phyloP scores from a whole-genome alignment of 2,329 filamentous ascomycete genomes.

The Venturia aucupariae region DNA sequence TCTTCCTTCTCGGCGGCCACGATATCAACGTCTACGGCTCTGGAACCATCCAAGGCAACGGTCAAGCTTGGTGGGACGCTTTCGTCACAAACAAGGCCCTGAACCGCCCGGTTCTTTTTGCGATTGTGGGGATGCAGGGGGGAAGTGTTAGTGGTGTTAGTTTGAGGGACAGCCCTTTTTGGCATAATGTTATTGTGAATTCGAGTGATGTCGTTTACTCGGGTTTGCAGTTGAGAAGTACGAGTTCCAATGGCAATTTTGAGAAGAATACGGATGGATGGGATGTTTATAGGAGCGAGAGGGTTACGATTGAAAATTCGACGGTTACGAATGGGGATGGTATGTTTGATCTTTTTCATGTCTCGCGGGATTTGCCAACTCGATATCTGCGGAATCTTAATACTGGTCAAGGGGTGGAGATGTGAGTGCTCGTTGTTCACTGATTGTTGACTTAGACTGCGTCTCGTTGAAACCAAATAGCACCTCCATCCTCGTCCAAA shows the following conservation, averaged over 20 bases:
- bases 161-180: conserved; percentile 51
- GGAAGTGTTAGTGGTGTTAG: conserved; percentile 52
- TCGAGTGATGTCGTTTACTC: conserved; percentile 53
- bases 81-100: conserved; percentile 50
- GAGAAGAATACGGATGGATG: conserved; percentile 10
- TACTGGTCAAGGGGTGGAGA: neutral
- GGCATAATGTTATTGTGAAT: conserved; percentile 59
- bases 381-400: neutral
- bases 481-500: conserved; percentile 55
- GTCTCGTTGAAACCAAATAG: conserved; percentile 65
- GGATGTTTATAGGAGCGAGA: conserved; percentile 40
- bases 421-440: neutral
- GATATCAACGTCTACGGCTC: conserved; percentile 42
- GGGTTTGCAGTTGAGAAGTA: conserved; percentile 26
- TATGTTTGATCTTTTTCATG: neutral
- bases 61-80: conserved; percentile 50
- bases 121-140: conserved; percentile 47
- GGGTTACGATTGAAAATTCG: conserved; percentile 59
- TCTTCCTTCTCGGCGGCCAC: conserved; percentile 37
- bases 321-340: conserved; percentile 52
- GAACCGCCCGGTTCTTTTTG: conserved; percentile 50
- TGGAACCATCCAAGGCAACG: conserved; percentile 49
- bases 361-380: no score
- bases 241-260: neutral
- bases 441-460: conserved; percentile 43